phyloP scores from a whole-genome alignment of 768 basidiomycete species.

The Hygrophoropsis aurantiaca region DNA sequence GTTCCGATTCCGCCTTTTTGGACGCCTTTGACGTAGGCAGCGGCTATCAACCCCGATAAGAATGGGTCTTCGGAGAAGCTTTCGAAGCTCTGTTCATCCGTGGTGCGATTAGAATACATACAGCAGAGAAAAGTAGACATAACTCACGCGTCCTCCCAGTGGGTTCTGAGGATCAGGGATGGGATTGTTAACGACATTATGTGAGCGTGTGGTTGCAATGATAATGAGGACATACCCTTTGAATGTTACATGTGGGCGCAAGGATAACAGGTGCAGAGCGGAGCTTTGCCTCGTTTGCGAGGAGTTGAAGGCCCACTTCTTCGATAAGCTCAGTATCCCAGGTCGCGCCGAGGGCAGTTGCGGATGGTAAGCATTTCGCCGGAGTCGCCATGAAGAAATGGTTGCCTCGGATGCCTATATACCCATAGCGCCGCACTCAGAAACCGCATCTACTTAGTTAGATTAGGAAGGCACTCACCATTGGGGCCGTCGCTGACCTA shows the following conservation, averaged over 20 bases:
- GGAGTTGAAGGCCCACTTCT: constrained; percentile 58
- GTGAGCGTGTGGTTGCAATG: not conserved
- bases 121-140: too few species aligned
- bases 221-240: constrained; percentile 49
- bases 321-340: constrained; percentile 68
- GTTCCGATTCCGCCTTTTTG: constrained; percentile 76
- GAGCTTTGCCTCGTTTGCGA: constrained; percentile 72
- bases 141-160: constrained; percentile 62
- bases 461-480: constrained; percentile 37
- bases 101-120: constrained; percentile 7
- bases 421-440: not conserved
- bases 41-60: constrained; percentile 68
- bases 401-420: constrained; percentile 57
- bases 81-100: constrained; percentile 59
- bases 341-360: constrained; percentile 75
- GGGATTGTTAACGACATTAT: constrained; percentile 1
- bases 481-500: constrained; percentile 82
- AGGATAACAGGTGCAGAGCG: constrained; percentile 67
- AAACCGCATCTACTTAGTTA: not conserved
- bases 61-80: constrained; percentile 79
- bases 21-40: constrained; percentile 74
- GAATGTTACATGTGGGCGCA: constrained; percentile 84
- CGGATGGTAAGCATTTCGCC: constrained; percentile 73
- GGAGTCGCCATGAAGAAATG: constrained; percentile 83
- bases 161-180: constrained; percentile 46